Evolutionary conservation across 108 stramenopile genomes (phyloP).

Genomic region (Nannochloropsis granulata): DNA sequence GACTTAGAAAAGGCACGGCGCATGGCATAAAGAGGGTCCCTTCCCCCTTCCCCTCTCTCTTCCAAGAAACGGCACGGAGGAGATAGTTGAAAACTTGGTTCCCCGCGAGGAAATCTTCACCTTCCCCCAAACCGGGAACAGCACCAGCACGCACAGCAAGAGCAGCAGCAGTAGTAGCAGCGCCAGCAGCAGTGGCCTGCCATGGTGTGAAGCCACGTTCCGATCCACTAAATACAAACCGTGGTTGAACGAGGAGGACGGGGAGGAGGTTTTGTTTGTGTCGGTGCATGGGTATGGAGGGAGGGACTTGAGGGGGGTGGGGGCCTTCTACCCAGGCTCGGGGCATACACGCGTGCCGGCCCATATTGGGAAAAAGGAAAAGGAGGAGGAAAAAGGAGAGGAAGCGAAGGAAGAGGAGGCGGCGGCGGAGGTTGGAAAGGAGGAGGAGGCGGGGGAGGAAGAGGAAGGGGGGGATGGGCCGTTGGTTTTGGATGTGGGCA

Average conservation of each 20-base stretch:
- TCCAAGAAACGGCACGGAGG: slow-evolving; percentile 46
- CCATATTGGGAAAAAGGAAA: background rate
- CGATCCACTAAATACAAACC: slow-evolving; percentile 5
- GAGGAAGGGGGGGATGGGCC: background rate
- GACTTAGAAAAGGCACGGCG: no score
- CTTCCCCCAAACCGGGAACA: background rate
- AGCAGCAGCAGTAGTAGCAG: background rate
- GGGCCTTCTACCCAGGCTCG: slow-evolving; percentile 34
- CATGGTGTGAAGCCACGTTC: slow-evolving; percentile 1
- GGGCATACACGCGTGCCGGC: background rate
- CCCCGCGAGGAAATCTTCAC: slow-evolving; percentile 18
- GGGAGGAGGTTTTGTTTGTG: slow-evolving; percentile 29
- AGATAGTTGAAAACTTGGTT: slow-evolving; percentile 23
- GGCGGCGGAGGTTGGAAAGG: background rate
- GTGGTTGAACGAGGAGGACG: slow-evolving; percentile 27
- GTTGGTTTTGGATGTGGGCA: slow-evolving; percentile 17
- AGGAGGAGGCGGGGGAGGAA: background rate
- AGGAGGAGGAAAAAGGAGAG: background rate
- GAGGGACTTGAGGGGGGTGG: background rate
- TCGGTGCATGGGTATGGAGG: slow-evolving; percentile 39
- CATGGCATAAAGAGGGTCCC: background rate
- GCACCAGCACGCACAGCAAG: background rate
- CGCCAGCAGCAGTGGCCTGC: background rate
- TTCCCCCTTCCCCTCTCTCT: background rate
- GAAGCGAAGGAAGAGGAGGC: background rate